A percentile compares a stretch with the other conserved stretches of the same genome.
phyloP scores from a whole-genome alignment of 768 basidiomycete species.

The Botryobasidium botryosum region DNA sequence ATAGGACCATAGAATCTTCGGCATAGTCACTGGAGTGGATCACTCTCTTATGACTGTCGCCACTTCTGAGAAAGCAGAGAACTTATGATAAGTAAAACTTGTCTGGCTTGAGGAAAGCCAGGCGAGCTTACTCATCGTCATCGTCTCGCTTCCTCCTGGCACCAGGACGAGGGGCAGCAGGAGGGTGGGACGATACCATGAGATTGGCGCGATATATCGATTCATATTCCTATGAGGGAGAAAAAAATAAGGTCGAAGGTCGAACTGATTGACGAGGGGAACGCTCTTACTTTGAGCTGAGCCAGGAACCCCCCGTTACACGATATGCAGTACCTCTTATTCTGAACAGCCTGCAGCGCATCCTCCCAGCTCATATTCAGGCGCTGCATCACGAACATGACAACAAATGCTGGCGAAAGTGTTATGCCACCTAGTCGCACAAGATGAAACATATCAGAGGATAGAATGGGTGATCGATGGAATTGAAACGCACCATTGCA shows the following conservation, averaged over 20 bases:
- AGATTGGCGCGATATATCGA: conserved; percentile 69
- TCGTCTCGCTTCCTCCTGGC: too few species aligned
- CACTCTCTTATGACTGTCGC: too few species aligned
- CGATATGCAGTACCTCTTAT: conserved; percentile 82
- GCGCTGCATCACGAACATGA: conserved; percentile 87
- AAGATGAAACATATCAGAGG: background rate
- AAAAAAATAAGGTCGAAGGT: background rate
- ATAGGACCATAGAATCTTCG: too few species aligned
- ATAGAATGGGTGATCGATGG: background rate
- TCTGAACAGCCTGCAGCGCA: conserved; percentile 74
- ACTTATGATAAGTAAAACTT: too few species aligned
- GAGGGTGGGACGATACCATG: too few species aligned
- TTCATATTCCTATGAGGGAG: conserved; percentile 58
- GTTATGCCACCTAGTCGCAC: conserved; percentile 55
- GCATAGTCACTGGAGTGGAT: too few species aligned
- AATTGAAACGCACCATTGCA: conserved; percentile 49
- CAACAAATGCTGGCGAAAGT: conserved; percentile 73
- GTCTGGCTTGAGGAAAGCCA: too few species aligned
- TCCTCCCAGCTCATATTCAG: conserved; percentile 74
- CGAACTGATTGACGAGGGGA: too few species aligned
- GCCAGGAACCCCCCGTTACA: conserved; percentile 85
- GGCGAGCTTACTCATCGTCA: too few species aligned
- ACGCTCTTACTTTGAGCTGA: conserved; percentile 77
- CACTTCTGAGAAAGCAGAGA: too few species aligned
- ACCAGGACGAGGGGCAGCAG: too few species aligned